Evolutionary conservation across 2,329 filamentous ascomycete species (phyloP), one percentile per base, ranked within the genome.

Genomic region (Fonsecaea nubica): DNA sequence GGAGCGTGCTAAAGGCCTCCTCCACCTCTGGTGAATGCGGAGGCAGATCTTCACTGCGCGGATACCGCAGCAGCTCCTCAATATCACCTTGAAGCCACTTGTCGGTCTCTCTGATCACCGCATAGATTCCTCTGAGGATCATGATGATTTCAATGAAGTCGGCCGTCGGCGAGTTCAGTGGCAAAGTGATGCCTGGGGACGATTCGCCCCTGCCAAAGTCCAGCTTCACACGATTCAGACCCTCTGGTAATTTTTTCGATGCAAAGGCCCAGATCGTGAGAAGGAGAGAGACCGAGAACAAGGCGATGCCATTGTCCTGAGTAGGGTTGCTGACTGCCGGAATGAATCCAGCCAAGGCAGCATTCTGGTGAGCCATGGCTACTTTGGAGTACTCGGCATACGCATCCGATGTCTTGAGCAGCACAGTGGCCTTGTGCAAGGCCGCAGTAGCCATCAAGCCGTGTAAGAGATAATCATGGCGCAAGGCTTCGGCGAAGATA

Each of bases 401-500:
- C 12, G 62, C 67, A 8, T 73, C 71, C 4, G 71, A 69, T 2
- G 68, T 64, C 52, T 69, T 66, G n/a, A 67, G 58, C 35, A 68
- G 67, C 58, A 67, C 52, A 12, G 77, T 74, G 1, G 79, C 79
- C 30, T 78, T 77, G 66, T 81, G 79, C 50, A 81, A 70, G 2
- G 80, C 75, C 0, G 79, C 76, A 40, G 80, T 71, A 1, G 79
- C 78, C 61, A 81, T 73, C 18, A 81, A 73, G 12, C 78, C 79
- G 63, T 78, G 77, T 73, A 81, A 75, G 25, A 81, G 73, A 60
- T 80, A 81, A 21, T 79, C 76, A 72, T 80, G 76, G 55, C 75
- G 73, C 8, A 81, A 68, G 5, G 78, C 79, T 56, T 78, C 73
- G 1, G 75, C 77, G n/a, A 80, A 79, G 21, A 81, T 73, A n/a